Conservation (phyloP, 2,329 filamentous ascomycete genomes). For the Colletotrichum tofieldiae region DNA sequence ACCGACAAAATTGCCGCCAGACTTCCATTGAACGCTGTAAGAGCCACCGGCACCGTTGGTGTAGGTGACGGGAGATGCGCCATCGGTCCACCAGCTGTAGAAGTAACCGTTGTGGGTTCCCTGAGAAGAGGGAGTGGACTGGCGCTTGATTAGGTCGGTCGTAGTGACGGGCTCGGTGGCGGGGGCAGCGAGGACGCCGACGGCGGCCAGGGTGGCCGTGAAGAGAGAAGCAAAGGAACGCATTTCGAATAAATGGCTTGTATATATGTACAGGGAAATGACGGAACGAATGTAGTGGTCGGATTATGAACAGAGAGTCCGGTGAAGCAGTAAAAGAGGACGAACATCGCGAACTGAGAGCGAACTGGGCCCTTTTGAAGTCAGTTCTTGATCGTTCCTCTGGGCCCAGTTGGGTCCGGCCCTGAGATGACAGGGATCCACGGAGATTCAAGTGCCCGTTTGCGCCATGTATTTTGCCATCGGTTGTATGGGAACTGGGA, state of each 20-base stretch:
- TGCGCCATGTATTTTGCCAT: conserved; percentile 17
- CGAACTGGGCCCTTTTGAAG: conserved; percentile 24
- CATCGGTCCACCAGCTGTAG: conserved; percentile 63
- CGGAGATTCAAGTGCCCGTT: conserved; percentile 36
- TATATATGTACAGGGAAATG: conserved; percentile 23
- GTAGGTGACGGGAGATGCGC: conserved; percentile 57
- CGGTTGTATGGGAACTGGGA: conserved; percentile 10
- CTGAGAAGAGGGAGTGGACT: conserved; percentile 48
- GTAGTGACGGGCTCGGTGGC: conserved; percentile 26
- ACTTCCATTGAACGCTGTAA: conserved; percentile 63
- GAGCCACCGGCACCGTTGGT: conserved; percentile 59
- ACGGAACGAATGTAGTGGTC: conserved; percentile 26
- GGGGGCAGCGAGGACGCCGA: conserved; percentile 37
- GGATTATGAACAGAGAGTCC: conserved; percentile 15
- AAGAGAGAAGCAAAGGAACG: conserved; percentile 38
- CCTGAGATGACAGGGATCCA: conserved; percentile 18
- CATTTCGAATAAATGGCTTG: conserved; percentile 20
- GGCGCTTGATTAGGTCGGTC: conserved; percentile 32
- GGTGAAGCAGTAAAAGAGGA: conserved; percentile 2
- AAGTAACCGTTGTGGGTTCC: conserved; percentile 58
- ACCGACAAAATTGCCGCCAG: conserved; percentile 67
- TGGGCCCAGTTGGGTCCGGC: neutral
- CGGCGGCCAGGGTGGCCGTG: conserved; percentile 36
- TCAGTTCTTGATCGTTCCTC: neutral
- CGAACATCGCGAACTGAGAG: neutral